A percentile compares a stretch with the other conserved stretches of the same genome.
Evolutionary conservation across 331 rosid genomes (phyloP).

Genomic region (Malus hybrid): DNA sequence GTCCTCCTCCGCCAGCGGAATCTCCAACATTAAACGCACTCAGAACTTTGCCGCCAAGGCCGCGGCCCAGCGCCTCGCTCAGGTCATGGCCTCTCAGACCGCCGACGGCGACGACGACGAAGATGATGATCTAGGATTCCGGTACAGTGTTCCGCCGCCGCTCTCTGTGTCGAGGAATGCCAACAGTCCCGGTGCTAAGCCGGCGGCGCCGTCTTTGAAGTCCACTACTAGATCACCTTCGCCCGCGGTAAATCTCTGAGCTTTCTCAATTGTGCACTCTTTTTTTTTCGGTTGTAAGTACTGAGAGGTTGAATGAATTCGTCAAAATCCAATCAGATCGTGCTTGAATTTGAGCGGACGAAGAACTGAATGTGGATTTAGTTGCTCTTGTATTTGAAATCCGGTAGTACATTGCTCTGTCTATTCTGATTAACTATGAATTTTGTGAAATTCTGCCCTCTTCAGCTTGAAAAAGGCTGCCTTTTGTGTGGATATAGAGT

Average conservation of each 20-base stretch:
- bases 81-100: slow-evolving; percentile 95
- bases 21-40: slow-evolving; percentile 74
- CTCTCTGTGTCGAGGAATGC: slow-evolving; percentile 48
- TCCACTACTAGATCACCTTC: slow-evolving; percentile 54
- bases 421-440: not conserved
- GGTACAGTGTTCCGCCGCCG: slow-evolving; percentile 89
- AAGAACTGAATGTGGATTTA: not conserved
- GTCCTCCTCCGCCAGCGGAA: slow-evolving; percentile 52
- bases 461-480: not conserved
- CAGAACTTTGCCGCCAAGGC: slow-evolving; percentile 97
- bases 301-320: not conserved
- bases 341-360: not conserved
- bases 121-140: slow-evolving; percentile 63
- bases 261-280: not conserved
- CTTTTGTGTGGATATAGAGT: not conserved
- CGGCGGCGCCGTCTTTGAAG: slow-evolving; percentile 26
- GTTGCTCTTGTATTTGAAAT: not conserved
- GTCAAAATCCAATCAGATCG: not conserved
- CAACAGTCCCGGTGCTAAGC: slow-evolving; percentile 15
- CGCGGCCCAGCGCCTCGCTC: slow-evolving; percentile 95
- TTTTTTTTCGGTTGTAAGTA: not conserved
- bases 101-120: slow-evolving; percentile 61
- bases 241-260: slow-evolving; percentile 39
- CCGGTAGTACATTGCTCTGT: not conserved
- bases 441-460: not conserved